Evolutionary conservation across 139 green algal genomes (phyloP).

Genomic region (Ostreobium quekettii): DNA sequence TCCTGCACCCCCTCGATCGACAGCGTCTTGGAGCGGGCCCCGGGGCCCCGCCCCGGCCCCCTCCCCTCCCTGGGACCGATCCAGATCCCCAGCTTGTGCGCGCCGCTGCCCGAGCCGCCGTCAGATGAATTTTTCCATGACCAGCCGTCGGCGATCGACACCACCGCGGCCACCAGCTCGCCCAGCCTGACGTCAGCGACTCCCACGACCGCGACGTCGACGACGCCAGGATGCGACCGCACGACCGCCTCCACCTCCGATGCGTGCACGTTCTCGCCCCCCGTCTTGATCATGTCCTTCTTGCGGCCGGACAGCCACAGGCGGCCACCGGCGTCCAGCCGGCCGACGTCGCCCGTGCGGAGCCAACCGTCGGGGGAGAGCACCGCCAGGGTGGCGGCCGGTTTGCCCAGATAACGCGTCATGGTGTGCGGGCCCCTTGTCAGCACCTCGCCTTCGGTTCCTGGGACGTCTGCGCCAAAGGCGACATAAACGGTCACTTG

Average conservation of each 20-base stretch:
- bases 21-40: neutral
- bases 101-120: neutral
- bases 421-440: conserved; percentile 67
- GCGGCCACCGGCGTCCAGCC: conserved; percentile 32
- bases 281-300: conserved; percentile 86
- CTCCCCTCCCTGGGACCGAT: neutral
- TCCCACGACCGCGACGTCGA: conserved; percentile 22
- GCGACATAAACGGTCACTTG: no score
- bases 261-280: conserved; percentile 75
- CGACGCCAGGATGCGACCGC: conserved; percentile 10
- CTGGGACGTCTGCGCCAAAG: no score
- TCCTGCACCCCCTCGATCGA: neutral
- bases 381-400: conserved; percentile 33
- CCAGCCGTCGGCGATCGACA: neutral
- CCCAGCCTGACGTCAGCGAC: conserved; percentile 16
- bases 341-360: conserved; percentile 68
- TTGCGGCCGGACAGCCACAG: conserved; percentile 72
- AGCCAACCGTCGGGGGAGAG: conserved; percentile 55
- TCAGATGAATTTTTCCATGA: neutral
- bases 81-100: no score
- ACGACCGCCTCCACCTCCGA: conserved; percentile 26
- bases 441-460: conserved; percentile 53
- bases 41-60: no score
- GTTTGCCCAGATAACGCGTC: conserved; percentile 59
- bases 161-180: conserved; percentile 4